phyloP scores from a whole-genome alignment of 78 protist genomes.

The Chrysochromulina tobinii region DNA sequence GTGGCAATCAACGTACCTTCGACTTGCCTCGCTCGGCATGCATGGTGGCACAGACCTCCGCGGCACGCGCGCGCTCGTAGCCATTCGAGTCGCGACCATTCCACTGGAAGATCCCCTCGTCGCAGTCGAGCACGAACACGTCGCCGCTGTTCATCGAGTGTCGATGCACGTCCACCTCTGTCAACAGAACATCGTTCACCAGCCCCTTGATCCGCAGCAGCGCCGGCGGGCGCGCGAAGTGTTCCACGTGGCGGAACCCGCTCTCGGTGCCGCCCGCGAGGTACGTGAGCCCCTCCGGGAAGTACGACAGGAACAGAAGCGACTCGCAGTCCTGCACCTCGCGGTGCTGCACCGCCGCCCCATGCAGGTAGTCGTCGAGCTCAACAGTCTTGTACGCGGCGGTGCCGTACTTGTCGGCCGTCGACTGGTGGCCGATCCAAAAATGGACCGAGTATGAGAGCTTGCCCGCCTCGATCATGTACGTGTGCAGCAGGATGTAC shows the following conservation, averaged over 20 bases:
- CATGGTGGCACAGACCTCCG: slow-evolving; percentile 30
- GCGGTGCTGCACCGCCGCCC: slow-evolving; percentile 71
- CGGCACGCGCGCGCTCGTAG: slow-evolving; percentile 54
- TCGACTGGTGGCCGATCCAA: slow-evolving; percentile 70
- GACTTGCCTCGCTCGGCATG: too few relatives aligned
- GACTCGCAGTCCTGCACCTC: slow-evolving; percentile 67
- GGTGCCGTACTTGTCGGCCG: slow-evolving; percentile 84
- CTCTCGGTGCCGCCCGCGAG: slow-evolving; percentile 59
- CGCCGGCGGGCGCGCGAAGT: not conserved
- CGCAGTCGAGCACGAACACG: slow-evolving; percentile 64
- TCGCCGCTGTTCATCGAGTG: slow-evolving; percentile 69
- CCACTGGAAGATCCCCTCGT: slow-evolving; percentile 11
- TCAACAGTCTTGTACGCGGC: slow-evolving; percentile 87
- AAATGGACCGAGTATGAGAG: slow-evolving; percentile 49
- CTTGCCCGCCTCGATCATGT: not conserved
- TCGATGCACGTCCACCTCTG: too few relatives aligned
- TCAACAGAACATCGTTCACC: slow-evolving; percentile 27
- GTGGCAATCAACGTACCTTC: too few relatives aligned
- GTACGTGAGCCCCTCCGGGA: slow-evolving; percentile 23
- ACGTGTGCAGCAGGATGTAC: slow-evolving; percentile 55
- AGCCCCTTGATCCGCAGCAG: slow-evolving; percentile 71
- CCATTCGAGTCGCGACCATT: not conserved
- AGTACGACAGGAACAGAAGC: slow-evolving; percentile 41
- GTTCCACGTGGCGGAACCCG: slow-evolving; percentile 67
- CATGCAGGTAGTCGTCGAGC: slow-evolving; percentile 69